Conservation (phyloP, 1,139 yeast genomes). For the Blastobotrys buckinghamii region DNA sequence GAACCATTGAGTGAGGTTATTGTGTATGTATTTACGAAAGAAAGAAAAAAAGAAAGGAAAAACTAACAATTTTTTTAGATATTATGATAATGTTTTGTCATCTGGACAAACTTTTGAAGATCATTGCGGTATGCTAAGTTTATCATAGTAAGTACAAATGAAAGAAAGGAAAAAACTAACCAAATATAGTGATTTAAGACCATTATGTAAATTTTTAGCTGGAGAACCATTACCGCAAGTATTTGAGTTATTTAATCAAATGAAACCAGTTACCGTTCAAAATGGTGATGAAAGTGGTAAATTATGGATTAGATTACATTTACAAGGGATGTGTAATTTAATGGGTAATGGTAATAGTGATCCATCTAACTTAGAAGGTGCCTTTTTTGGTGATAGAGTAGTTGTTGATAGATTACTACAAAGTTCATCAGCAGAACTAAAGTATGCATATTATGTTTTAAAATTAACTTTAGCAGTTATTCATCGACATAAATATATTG, state of each 20-base stretch:
- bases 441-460: constrained; percentile 25
- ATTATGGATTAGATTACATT: constrained; percentile 30
- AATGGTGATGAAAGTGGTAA: constrained; percentile 23
- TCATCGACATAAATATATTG: constrained; percentile 24
- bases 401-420: constrained; percentile 16
- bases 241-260: constrained; percentile 23
- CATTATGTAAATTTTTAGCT: constrained; percentile 28
- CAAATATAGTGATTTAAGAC: constrained; percentile 24
- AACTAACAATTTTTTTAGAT: no score
- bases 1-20: constrained; percentile 41
- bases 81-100: constrained; percentile 26
- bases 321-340: constrained; percentile 24
- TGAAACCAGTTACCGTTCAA: constrained; percentile 25
- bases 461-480: constrained; percentile 25
- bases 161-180: not conserved
- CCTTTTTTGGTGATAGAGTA: constrained; percentile 19
- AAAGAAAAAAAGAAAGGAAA: no score
- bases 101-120: constrained; percentile 29
- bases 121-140: constrained; percentile 27
- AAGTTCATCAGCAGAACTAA: constrained; percentile 21
- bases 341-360: constrained; percentile 25
- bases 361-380: constrained; percentile 24
- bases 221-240: constrained; percentile 28
- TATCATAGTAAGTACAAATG: constrained; percentile 22
- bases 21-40: constrained; percentile 21